These are phyloP conservation scores for Podaxis rugospora DNA, from an alignment of 768 basidiomycete genomes.

Conservation along the genomic window DNA sequence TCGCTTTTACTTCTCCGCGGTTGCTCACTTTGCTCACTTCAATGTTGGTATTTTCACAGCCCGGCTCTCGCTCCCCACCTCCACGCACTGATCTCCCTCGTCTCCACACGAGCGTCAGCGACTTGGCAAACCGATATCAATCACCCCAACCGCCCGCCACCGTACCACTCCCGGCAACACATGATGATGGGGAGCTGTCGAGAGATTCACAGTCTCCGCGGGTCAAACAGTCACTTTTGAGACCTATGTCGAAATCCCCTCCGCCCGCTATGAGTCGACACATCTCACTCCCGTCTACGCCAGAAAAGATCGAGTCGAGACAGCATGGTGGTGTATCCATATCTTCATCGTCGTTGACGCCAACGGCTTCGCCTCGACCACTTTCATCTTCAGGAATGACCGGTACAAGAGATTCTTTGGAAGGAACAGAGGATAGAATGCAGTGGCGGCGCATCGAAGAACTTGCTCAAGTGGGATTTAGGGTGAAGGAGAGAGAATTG, in stretches of 20 bases:
- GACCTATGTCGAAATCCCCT: slow-evolving; percentile 1
- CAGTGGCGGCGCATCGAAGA: slow-evolving; percentile 43
- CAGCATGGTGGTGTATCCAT: slow-evolving; percentile 13
- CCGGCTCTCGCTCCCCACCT: slow-evolving; percentile 47
- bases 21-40: slow-evolving; percentile 10
- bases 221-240: background rate
- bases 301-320: slow-evolving; percentile 12
- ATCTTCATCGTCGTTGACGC: slow-evolving; percentile 10
- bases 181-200: background rate
- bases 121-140: slow-evolving; percentile 62
- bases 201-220: background rate
- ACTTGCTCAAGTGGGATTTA: slow-evolving; percentile 45
- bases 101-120: slow-evolving; percentile 57
- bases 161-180: background rate
- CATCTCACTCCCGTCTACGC: slow-evolving; percentile 23
- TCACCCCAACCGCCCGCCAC: slow-evolving; percentile 37
- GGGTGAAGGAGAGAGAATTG: slow-evolving; percentile 52
- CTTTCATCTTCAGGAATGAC: background rate
- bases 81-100: slow-evolving; percentile 56
- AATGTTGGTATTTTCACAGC: slow-evolving; percentile 25
- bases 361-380: slow-evolving; percentile 9
- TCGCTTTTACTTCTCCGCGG: background rate
- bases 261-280: slow-evolving; percentile 27
- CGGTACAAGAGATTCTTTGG: background rate
- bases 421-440: slow-evolving; percentile 25